Evolutionary conservation across 768 basidiomycete genomes (phyloP), one percentile per base, ranked within the genome.

Genomic region (Lyophyllum atratum): DNA sequence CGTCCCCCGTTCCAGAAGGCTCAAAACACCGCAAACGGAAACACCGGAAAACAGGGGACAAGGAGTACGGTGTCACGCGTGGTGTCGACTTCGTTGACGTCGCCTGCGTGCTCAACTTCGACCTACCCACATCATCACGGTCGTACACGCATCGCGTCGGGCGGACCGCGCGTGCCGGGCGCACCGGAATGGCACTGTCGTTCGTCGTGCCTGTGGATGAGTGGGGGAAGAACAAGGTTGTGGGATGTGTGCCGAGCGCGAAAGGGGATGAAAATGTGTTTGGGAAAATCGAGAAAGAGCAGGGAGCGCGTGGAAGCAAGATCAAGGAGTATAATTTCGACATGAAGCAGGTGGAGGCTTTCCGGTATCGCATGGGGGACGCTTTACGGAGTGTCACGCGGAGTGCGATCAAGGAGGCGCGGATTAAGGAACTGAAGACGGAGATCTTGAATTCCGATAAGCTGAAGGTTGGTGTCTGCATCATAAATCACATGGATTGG

Each of bases 61-160:
- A 81, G 49, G 93, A 96, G 69, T 98, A 95, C 63, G 94, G 95
- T 33, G 92, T 98, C 48, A 93, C 93, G 1, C 90, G 97, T 45
- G 97, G 97, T 2, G 86, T 98, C 56, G 97, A 99, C 73, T 99
- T 99, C 71, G 82, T 98, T 59, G 92, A 97, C 62, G 97, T 98
- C 54, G 87, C 95, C 10, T 98, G 95, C 64, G 96, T 99, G 3
- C 83, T 99, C 70, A 99, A 99, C 76, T 99, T 98, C 72, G 97
- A 99, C 72, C 81, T 98, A n/a, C 97, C 97, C 0, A 77, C 85
- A 0, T 88, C 93, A 0, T 82, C 92, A 4, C 87, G 87, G 17
- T 84, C 94, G 12, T 99, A 99, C 68, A 95, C 92, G 0, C 97
- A 99, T 70, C 89, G 97, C 48, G 90, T 98, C 15, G 97, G 97